Base-by-base conservation (phyloP, 768 basidiomycete genomes). In the Trametes villosa region DNA sequence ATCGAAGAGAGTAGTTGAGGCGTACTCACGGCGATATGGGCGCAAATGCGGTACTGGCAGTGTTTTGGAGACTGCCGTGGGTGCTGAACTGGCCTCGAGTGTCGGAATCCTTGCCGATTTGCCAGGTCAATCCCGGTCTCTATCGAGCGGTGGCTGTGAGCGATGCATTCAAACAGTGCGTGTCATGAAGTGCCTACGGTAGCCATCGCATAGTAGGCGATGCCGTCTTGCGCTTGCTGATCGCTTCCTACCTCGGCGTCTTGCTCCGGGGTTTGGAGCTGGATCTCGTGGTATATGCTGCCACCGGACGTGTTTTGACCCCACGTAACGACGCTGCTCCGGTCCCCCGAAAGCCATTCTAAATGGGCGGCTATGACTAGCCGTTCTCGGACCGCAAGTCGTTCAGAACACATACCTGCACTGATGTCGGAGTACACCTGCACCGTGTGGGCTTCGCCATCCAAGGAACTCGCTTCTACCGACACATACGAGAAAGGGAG, bases 351-450 rank as follows among this genome's bases (percentile, higher is more conserved):
- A 2, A 61, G 27, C 65, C 62, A 66, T 36, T 68, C 64, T 62
- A 27, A 9, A 13, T 9, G 15, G 13, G 17, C n/a, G n/a, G n/a
- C n/a, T n/a, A n/a, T n/a, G n/a, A n/a, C n/a, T n/a, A n/a, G n/a
- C n/a, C n/a, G n/a, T n/a, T n/a, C n/a, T n/a, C n/a, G n/a, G n/a
- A n/a, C 55, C 17, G 65, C 61, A 2, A 61, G 27, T 62, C 62
- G 64, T 36, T 68, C 64, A 59, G 22, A 9, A 13, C 15, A 11
- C 13, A n/a, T 12, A 76, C 76, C 77, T 62, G 67, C 75, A 48
- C 71, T 77, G 46, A 79, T 72, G 57, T 79, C 78, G 0, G 76
- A 71, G 57, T 78, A 79, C 4, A 79, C 65, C 56, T 78, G 73
- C 7, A 77, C 71, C 13, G 27, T 13, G 57, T 79, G 78, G 15